Evolutionary conservation across 2,329 filamentous ascomycete species (phyloP).

Genomic region (Cadophora malorum): DNA sequence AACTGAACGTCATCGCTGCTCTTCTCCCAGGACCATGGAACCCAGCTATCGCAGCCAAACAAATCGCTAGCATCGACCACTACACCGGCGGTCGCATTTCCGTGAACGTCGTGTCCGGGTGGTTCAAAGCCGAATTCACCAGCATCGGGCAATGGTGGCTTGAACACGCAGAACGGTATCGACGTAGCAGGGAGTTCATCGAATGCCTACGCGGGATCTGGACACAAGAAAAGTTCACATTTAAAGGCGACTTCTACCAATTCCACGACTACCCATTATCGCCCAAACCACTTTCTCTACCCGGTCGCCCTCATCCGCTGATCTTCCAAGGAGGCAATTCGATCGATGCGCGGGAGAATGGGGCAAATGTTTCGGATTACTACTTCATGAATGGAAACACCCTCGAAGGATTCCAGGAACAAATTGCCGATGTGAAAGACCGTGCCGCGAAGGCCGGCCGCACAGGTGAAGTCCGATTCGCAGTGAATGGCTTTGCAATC

Average conservation of each 20-base stretch:
- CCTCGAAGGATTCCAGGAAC: slow-evolving; percentile 56
- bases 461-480: slow-evolving; percentile 54
- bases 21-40: slow-evolving; percentile 58
- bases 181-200: slow-evolving; percentile 58
- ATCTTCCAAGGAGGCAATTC: slow-evolving; percentile 61
- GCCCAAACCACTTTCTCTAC: slow-evolving; percentile 54
- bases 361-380: slow-evolving; percentile 55
- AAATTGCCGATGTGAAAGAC: slow-evolving; percentile 56
- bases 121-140: slow-evolving; percentile 60
- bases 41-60: slow-evolving; percentile 58
- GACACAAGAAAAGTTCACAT: slow-evolving; percentile 57
- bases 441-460: slow-evolving; percentile 53
- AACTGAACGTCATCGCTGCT: slow-evolving; percentile 58
- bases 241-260: slow-evolving; percentile 58
- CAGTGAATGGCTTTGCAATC: slow-evolving; percentile 57
- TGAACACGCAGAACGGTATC: slow-evolving; percentile 58
- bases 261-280: slow-evolving; percentile 57
- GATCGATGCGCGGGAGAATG: slow-evolving; percentile 57
- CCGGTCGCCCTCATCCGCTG: slow-evolving; percentile 55
- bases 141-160: slow-evolving; percentile 61
- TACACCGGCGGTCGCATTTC: slow-evolving; percentile 58
- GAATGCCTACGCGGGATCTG: slow-evolving; percentile 57
- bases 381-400: slow-evolving; percentile 65
- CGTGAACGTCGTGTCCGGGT: slow-evolving; percentile 59
- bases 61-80: slow-evolving; percentile 59